These are phyloP conservation scores for Claviceps maximensis DNA, from an alignment of 2,329 filamentous ascomycete species.

Conservation along the genomic window DNA sequence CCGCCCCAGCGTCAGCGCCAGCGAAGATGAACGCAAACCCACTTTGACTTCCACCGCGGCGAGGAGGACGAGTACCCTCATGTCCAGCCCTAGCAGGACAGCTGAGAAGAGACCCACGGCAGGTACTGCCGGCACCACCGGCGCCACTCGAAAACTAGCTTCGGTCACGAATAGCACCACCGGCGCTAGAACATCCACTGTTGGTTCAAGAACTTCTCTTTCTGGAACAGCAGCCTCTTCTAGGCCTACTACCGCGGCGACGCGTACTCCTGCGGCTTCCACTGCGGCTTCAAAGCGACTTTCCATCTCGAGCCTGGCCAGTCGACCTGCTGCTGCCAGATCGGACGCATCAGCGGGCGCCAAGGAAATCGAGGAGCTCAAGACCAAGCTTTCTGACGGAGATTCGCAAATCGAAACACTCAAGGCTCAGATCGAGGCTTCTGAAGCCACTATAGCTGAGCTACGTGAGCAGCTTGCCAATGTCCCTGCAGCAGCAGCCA, in stretches of 20 bases:
- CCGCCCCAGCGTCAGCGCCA: conserved; percentile 34
- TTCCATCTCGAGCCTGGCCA: conserved; percentile 30
- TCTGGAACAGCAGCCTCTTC: conserved; percentile 16
- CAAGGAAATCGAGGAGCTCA: conserved; percentile 48
- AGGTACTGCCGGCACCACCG: conserved; percentile 18
- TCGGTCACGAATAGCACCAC: conserved; percentile 19
- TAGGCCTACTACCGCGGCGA: conserved; percentile 21
- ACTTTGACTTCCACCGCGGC: conserved; percentile 23
- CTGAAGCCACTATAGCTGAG: conserved; percentile 41
- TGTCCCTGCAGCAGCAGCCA: conserved; percentile 21
- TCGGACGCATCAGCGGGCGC: conserved; percentile 28
- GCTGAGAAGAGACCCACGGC: conserved; percentile 23
- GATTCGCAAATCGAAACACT: conserved; percentile 44
- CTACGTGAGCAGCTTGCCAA: conserved; percentile 38
- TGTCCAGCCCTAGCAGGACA: conserved; percentile 24
- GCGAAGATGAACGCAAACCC: conserved; percentile 37
- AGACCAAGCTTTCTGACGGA: conserved; percentile 43
- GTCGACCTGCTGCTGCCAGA: conserved; percentile 22
- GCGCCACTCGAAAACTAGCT: conserved; percentile 22
- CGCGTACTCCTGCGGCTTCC: conserved; percentile 23
- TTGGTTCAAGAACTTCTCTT: conserved; percentile 17
- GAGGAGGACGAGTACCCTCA: conserved; percentile 30
- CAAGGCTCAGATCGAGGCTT: conserved; percentile 41
- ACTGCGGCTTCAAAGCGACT: conserved; percentile 43
- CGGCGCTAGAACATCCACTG: conserved; percentile 24